Evolutionary conservation across 2,329 filamentous ascomycete genomes (phyloP).

Genomic region (Fusarium sp.): DNA sequence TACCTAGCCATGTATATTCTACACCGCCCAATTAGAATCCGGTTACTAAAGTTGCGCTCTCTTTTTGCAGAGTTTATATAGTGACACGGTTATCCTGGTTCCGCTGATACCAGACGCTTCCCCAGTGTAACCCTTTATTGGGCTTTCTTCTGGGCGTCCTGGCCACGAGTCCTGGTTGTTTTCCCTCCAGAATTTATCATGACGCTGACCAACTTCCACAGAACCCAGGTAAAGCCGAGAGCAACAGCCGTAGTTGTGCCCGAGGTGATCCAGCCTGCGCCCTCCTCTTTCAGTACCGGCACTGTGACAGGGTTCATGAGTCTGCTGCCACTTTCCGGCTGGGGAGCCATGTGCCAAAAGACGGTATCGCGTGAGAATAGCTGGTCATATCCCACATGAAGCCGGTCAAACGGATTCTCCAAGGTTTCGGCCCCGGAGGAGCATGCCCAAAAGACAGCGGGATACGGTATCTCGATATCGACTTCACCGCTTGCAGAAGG

Average conservation of each 20-base stretch:
- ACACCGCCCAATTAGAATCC: neutral
- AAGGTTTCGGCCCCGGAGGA: conserved; percentile 75
- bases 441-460: conserved; percentile 92
- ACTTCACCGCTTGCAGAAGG: conserved; percentile 69
- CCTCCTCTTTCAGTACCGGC: conserved; percentile 72
- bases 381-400: conserved; percentile 86
- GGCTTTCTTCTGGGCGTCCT: conserved; percentile 39
- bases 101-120: neutral
- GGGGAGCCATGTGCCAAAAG: conserved; percentile 82
- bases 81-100: neutral
- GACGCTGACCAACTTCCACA: conserved; percentile 65
- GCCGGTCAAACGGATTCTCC: conserved; percentile 85
- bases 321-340: conserved; percentile 48
- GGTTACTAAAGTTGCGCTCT: neutral
- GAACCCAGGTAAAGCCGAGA: conserved; percentile 77
- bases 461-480: conserved; percentile 77
- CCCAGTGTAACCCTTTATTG: conserved; percentile 17
- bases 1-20: neutral
- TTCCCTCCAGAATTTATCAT: conserved; percentile 17
- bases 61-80: neutral
- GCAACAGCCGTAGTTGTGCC: conserved; percentile 71
- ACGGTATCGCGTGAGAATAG: conserved; percentile 81
- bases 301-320: conserved; percentile 70
- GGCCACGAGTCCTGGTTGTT: neutral
- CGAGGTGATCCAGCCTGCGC: conserved; percentile 59